Evolutionary conservation across 768 basidiomycete species (phyloP).

Genomic region (Lactifluus pinguis): DNA sequence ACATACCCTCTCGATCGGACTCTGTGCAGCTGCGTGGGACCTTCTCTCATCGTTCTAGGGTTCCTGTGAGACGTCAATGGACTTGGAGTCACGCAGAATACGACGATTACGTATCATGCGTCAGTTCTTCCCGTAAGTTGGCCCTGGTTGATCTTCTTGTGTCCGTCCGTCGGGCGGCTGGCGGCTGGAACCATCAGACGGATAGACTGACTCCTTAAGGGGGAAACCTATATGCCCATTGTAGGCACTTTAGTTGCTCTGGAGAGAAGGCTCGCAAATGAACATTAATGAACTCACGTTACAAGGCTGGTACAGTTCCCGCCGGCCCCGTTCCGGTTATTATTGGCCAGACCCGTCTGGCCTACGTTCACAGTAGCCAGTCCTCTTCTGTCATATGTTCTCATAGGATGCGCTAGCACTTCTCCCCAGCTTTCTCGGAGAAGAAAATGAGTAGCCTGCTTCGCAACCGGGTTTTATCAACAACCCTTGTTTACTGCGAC

Average conservation of each 20-base stretch:
- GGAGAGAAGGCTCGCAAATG: constrained; percentile 37
- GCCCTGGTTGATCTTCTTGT: constrained; percentile 9
- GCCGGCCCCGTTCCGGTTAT: neutral
- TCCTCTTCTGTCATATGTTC: neutral
- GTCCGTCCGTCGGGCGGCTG: neutral
- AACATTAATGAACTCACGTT: constrained; percentile 53
- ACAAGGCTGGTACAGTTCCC: constrained; percentile 41
- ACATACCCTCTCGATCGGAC: neutral
- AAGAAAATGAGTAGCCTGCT: constrained; percentile 48
- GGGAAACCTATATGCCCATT: constrained; percentile 48
- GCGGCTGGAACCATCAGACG: neutral
- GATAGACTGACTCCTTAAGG: constrained; percentile 26
- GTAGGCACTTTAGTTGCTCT: constrained; percentile 56
- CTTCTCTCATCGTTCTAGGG: constrained; percentile 41
- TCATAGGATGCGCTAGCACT: neutral
- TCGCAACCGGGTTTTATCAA: constrained; percentile 49
- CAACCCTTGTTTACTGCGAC: constrained; percentile 32
- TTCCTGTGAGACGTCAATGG: constrained; percentile 40
- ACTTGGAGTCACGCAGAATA: constrained; percentile 60
- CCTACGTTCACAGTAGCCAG: neutral
- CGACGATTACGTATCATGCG: constrained; percentile 62
- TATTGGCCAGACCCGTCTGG: neutral
- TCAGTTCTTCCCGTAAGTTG: constrained; percentile 50
- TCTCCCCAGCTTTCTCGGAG: constrained; percentile 43
- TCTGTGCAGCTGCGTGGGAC: constrained; percentile 50